Base-by-base conservation (phyloP, 1,139 yeast species). In the Yarrowia galli region DNA sequence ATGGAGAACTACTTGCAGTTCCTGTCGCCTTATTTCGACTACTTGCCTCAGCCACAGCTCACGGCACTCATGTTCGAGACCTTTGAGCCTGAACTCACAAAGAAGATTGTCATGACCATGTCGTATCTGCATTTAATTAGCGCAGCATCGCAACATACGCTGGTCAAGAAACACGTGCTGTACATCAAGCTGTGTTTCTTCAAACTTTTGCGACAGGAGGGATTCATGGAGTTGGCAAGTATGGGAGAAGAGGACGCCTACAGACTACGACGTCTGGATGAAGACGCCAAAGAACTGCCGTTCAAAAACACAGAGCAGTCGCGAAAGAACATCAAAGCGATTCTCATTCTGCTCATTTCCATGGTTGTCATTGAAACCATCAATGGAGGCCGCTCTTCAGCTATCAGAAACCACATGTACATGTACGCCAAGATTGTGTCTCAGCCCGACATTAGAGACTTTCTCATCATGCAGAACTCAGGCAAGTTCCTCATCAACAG, bases 401-500 rank as follows among this genome's bases (percentile, higher is more conserved):
- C 66, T 7, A 61, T 61, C 25, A 32, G 66, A 20, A 46, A 61
- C 56, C 66, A 61, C 56, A 61, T 61, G 66, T 61, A 36, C 56
- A 61, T 61, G 66, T 61, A 61, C 49, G 66, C 56, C 54, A 46
- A 48, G 46, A 46, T 61, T 61, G 45, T 61, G 7, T 46, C 54
- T 6, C 54, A 61, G 35, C 66, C 56, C 7, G 46, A 36, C 10
- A 48, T 61, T 15, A 45, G 56, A 0, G 56, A 46, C 25, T 48
- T 46, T 28, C 66, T 61, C 18, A 40, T 61, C 18, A 10, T 16
- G 6, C 43, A 46, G 16, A 61, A 61, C 36, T 45, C 66, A 20
- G 66, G 66, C 43, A 61, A 61, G 66, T 61, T 61, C 23, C 38
- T 61, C 18, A 61, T 61, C 66, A 61, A 61, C 56, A 23, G 38